Conservation (phyloP, 1,284 basidiomycete genomes). For the Phellinidium pouzarii region DNA sequence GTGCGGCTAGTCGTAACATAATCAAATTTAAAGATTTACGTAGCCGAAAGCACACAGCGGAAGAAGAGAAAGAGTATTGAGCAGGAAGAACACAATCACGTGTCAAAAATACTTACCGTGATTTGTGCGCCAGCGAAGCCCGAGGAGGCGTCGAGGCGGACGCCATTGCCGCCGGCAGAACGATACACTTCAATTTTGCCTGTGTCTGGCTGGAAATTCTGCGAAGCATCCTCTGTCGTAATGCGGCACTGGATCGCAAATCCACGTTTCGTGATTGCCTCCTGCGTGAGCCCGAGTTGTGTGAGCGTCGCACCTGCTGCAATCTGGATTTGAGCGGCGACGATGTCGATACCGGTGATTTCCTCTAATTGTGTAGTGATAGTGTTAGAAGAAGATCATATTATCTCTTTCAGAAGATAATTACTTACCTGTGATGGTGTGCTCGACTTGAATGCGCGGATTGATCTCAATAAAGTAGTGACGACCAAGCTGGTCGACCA, state of each 20-base stretch:
- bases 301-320: constrained; percentile 94
- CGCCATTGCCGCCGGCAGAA: constrained; percentile 97
- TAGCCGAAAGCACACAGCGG: background rate
- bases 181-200: constrained; percentile 99
- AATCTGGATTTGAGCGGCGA: constrained; percentile 98
- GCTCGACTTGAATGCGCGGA: constrained; percentile 97
- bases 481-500: constrained; percentile 91
- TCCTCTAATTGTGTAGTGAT: constrained; percentile 57
- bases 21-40: no score
- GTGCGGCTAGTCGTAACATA: constrained; percentile 68
- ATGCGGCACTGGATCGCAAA: constrained; percentile 99
- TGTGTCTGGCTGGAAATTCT: constrained; percentile 95
- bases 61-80: background rate
- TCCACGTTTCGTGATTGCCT: constrained; percentile 92
- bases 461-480: constrained; percentile 99
- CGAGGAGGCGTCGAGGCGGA: constrained; percentile 94
- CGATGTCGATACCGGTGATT: constrained; percentile 98
- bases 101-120: constrained; percentile 50
- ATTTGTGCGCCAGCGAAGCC: constrained; percentile 99
- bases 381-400: constrained; percentile 16
- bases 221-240: constrained; percentile 95
- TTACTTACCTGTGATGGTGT: constrained; percentile 84
- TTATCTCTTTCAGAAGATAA: constrained; percentile 14
- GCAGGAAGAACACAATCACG: constrained; percentile 8
- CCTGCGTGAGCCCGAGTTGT: constrained; percentile 95